These are phyloP conservation scores for Canavalia ensiformis DNA, from an alignment of 306 rosid genomes.

Conservation along the genomic window DNA sequence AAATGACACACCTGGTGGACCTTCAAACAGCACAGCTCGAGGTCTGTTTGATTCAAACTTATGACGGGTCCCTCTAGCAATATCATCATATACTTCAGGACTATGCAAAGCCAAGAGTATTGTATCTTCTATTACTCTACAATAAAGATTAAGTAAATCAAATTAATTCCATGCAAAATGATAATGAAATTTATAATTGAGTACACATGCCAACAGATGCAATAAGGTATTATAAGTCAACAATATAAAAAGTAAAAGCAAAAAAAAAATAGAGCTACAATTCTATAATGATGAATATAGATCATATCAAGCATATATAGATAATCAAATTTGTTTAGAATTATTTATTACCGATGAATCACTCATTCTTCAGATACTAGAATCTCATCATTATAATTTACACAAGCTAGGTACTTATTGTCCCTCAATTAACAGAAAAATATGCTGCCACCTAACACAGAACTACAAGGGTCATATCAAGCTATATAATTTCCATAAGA, in stretches of 20 bases:
- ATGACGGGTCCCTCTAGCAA: constrained; percentile 81
- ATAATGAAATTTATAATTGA: constrained; percentile 17
- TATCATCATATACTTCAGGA: constrained; percentile 89
- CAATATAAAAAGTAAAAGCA: constrained; percentile 30
- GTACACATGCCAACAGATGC: constrained; percentile 1
- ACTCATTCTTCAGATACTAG: constrained; percentile 21
- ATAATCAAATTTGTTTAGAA: constrained; percentile 19
- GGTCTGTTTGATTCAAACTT: constrained; percentile 93
- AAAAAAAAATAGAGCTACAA: background rate
- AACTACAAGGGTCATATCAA: constrained; percentile 1
- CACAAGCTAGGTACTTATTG: constrained; percentile 1
- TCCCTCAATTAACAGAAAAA: constrained; percentile 17
- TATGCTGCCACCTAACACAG: constrained; percentile 5
- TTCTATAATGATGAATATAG: background rate
- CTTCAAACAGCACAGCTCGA: constrained; percentile 95
- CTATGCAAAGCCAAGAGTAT: constrained; percentile 82
- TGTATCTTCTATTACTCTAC: constrained; percentile 88
- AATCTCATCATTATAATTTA: constrained; percentile 15
- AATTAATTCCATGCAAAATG: constrained; percentile 22
- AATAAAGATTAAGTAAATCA: constrained; percentile 33
- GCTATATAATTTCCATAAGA: constrained; percentile 12
- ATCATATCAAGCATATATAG: constrained; percentile 13
- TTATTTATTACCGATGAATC: background rate
- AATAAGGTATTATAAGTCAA: constrained; percentile 8
- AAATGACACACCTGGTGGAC: constrained; percentile 83